phyloP scores from a whole-genome alignment of 805 yeast species.

The Kuraishia hungarica region DNA sequence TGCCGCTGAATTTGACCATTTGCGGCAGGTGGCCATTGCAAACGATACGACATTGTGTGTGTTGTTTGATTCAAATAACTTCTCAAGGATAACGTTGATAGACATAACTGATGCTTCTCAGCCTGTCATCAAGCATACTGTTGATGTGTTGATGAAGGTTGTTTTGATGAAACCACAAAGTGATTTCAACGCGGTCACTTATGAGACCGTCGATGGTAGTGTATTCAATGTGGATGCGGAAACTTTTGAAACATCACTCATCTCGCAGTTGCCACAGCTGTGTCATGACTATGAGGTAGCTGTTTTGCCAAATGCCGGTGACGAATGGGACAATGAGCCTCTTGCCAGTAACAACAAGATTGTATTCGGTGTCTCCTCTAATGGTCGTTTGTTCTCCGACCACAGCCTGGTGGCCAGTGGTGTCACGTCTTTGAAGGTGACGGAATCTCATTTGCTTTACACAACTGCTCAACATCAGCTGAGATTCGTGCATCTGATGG shows the following conservation, averaged over 20 bases:
- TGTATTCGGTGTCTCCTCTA: constrained; percentile 67
- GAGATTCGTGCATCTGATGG: constrained; percentile 65
- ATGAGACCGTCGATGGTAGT: constrained; percentile 57
- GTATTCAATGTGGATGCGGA: constrained; percentile 28
- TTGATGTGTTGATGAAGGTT: constrained; percentile 38
- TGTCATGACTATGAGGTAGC: constrained; percentile 55
- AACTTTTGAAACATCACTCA: constrained; percentile 16
- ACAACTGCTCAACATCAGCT: constrained; percentile 85
- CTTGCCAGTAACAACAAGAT: constrained; percentile 11
- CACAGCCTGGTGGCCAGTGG: constrained; percentile 53
- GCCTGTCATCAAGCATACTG: constrained; percentile 30
- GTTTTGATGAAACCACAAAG: constrained; percentile 48
- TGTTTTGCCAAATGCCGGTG: constrained; percentile 15
- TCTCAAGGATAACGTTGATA: constrained; percentile 43
- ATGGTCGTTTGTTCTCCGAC: constrained; percentile 68
- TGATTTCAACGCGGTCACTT: constrained; percentile 41
- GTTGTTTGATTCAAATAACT: constrained; percentile 42
- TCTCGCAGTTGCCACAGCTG: constrained; percentile 57
- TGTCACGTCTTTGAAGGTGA: constrained; percentile 71
- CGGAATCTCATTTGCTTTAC: constrained; percentile 65
- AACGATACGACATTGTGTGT: constrained; percentile 41
- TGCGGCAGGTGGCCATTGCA: constrained; percentile 59
- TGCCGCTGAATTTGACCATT: constrained; percentile 31
- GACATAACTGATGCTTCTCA: constrained; percentile 33
- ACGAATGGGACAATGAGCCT: constrained; percentile 11